Conservation (phyloP, 768 basidiomycete genomes). For the Russula sp. region DNA sequence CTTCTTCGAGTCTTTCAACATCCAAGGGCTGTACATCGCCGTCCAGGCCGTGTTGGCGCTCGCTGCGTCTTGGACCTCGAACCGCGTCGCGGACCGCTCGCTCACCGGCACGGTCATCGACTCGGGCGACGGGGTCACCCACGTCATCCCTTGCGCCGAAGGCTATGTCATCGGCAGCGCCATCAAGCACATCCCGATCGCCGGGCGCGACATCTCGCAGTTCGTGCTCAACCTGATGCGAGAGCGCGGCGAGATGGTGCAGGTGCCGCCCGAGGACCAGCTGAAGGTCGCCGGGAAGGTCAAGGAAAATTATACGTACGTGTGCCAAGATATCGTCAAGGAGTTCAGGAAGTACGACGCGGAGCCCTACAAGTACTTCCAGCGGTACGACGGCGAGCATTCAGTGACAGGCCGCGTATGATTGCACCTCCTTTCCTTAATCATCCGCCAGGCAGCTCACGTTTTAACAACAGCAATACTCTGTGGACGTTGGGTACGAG, state of each 20-base stretch:
- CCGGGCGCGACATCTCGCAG: constrained; percentile 93
- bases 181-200: constrained; percentile 98
- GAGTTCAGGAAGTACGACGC: constrained; percentile 98
- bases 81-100: constrained; percentile 82
- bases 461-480: constrained; percentile 65
- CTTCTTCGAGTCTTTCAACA: constrained; percentile 99
- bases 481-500: constrained; percentile 93
- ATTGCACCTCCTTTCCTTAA: background rate
- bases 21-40: constrained; percentile 96
- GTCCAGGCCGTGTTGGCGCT: constrained; percentile 98
- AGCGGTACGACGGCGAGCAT: constrained; percentile 90
- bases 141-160: constrained; percentile 93
- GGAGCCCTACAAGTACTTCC: constrained; percentile 93
- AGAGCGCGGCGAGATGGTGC: constrained; percentile 86
- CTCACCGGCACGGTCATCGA: constrained; percentile 98
- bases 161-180: constrained; percentile 99
- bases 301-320: constrained; percentile 97
- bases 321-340: constrained; percentile 97
- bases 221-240: constrained; percentile 95
- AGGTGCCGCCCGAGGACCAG: constrained; percentile 95
- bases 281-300: constrained; percentile 85
- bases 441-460: constrained; percentile 9
- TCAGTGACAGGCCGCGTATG: constrained; percentile 86
- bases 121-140: constrained; percentile 98
- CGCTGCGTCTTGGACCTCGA: constrained; percentile 95